A percentile compares a stretch with the other conserved stretches of the same genome.
phyloP scores from a whole-genome alignment of 176 grass and related monocot species.

The Coix lacrymajobi region DNA sequence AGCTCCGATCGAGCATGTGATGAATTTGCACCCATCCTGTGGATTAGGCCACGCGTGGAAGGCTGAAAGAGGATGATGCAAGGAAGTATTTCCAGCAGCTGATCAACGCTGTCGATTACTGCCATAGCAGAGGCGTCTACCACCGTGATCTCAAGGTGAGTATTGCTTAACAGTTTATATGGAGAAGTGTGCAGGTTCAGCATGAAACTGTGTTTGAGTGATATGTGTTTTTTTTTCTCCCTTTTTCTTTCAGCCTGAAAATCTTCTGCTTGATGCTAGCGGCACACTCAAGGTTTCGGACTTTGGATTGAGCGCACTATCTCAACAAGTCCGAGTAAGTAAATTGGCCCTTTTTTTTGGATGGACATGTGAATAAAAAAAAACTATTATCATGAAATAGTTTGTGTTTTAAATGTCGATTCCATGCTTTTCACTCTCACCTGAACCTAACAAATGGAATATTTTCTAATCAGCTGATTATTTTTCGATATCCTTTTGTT shows the following conservation, averaged over 20 bases:
- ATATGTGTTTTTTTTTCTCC: background rate
- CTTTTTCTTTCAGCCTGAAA: slow-evolving; percentile 70
- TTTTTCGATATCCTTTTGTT: slow-evolving; percentile 22
- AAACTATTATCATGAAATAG: background rate
- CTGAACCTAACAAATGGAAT: background rate
- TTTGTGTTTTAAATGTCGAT: background rate
- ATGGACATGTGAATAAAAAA: background rate
- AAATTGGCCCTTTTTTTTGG: background rate
- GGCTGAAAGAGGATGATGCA: slow-evolving; percentile 88
- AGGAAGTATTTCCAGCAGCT: slow-evolving; percentile 99
- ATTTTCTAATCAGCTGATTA: slow-evolving; percentile 2
- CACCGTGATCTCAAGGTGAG: slow-evolving; percentile 92
- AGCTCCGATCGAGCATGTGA: background rate
- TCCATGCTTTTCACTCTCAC: background rate
- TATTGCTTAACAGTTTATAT: background rate
- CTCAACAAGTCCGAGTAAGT: slow-evolving; percentile 91
- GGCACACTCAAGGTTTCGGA: slow-evolving; percentile 90
- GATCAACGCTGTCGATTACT: slow-evolving; percentile 97
- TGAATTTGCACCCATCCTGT: background rate
- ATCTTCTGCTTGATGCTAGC: slow-evolving; percentile 74
- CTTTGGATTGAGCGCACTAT: slow-evolving; percentile 91
- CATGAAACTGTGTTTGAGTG: slow-evolving; percentile 6
- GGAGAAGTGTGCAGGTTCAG: background rate
- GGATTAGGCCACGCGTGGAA: slow-evolving; percentile 64
- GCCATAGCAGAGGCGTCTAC: slow-evolving; percentile 93